phyloP scores from a whole-genome alignment of 2,329 filamentous ascomycete genomes.

The Simplicillium aogashimaense region DNA sequence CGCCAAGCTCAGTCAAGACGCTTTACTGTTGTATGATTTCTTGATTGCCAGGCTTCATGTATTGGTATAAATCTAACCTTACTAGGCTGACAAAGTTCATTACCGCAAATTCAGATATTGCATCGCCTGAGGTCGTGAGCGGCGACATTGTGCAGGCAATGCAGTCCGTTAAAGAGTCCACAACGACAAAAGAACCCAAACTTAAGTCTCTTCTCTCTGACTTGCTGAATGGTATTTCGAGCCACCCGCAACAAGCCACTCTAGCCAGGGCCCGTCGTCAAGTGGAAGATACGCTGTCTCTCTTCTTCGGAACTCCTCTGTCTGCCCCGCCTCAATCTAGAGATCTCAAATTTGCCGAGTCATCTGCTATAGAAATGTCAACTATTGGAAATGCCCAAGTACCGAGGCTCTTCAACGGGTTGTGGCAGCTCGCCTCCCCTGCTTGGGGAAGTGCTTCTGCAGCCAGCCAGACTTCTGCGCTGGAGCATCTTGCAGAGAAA shows the following conservation, averaged over 20 bases:
- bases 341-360: neutral
- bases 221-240: conserved; percentile 14
- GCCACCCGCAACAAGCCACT: conserved; percentile 9
- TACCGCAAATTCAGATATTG: neutral
- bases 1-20: conserved; percentile 19
- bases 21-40: conserved; percentile 18
- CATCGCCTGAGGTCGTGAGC: conserved; percentile 14
- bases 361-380: conserved; percentile 12
- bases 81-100: conserved; percentile 6
- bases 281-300: conserved; percentile 15
- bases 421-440: conserved; percentile 21
- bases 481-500: conserved; percentile 8
- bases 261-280: conserved; percentile 9
- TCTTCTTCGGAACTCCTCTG: conserved; percentile 13
- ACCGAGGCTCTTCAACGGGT: conserved; percentile 18
- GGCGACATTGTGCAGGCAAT: conserved; percentile 26
- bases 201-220: conserved; percentile 9
- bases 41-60: too few relatives aligned
- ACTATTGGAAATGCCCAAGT: conserved; percentile 9
- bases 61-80: neutral
- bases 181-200: conserved; percentile 7
- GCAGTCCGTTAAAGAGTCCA: conserved; percentile 24
- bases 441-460: conserved; percentile 15
- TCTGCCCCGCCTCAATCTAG: neutral
- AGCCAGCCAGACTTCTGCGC: conserved; percentile 9